A percentile compares a stretch with the other conserved stretches of the same genome.
phyloP scores from a whole-genome alignment of 2,329 filamentous ascomycete genomes.

The Dothideomycetidae sp. region DNA sequence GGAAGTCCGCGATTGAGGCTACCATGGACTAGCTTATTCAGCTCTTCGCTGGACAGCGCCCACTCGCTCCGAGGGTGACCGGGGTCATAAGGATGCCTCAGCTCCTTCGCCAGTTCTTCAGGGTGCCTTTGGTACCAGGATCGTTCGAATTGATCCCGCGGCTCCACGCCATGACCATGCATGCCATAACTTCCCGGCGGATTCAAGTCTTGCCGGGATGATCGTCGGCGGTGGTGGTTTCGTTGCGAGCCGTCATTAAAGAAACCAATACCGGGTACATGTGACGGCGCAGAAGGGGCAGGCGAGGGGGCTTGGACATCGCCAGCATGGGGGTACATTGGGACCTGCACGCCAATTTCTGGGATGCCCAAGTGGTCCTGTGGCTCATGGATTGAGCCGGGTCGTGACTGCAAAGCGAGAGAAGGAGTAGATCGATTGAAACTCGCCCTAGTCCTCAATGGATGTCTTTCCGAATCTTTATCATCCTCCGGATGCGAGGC shows the following conservation, averaged over 20 bases:
- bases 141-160: slow-evolving; percentile 72
- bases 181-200: slow-evolving; percentile 88
- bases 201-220: slow-evolving; percentile 53
- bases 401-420: slow-evolving; percentile 33
- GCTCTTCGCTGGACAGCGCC: slow-evolving; percentile 74
- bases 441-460: slow-evolving; percentile 49
- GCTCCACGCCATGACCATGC: slow-evolving; percentile 62
- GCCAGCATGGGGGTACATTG: slow-evolving; percentile 83
- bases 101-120: slow-evolving; percentile 65
- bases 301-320: slow-evolving; percentile 94
- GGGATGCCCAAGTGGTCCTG: slow-evolving; percentile 74
- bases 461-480: slow-evolving; percentile 33
- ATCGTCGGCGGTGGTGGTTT: slow-evolving; percentile 50
- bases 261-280: slow-evolving; percentile 35
- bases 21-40: slow-evolving; percentile 77
- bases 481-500: slow-evolving; percentile 40
- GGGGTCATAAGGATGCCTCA: slow-evolving; percentile 49
- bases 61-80: slow-evolving; percentile 54
- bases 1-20: slow-evolving; percentile 41
- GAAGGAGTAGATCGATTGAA: slow-evolving; percentile 33
- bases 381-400: slow-evolving; percentile 43
- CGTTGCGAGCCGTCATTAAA: slow-evolving; percentile 44
- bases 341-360: slow-evolving; percentile 81
- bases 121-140: slow-evolving; percentile 90
- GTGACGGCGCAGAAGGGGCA: slow-evolving; percentile 37